Evolutionary conservation across 2,329 filamentous ascomycete species (phyloP), one percentile per base, ranked within the genome.

Genomic region (Microcera coccophila): DNA sequence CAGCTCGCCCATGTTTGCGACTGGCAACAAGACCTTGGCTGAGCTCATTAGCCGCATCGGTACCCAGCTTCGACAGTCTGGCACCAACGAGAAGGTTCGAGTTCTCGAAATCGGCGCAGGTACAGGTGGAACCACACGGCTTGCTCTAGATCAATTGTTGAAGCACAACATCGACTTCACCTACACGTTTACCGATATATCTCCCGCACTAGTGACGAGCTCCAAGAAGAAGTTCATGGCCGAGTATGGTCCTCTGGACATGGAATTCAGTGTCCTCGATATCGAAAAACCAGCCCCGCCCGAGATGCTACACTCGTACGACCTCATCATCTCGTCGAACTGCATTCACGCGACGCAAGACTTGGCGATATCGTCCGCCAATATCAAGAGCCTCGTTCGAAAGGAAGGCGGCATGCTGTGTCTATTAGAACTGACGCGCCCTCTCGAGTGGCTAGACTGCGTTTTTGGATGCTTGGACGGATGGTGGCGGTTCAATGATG

Each of bases 131-230:
- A 73, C 71, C 1, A 68, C 71, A 0, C 49, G 45, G 10, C 41
- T 53, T 1, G 18, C 72, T 2, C 41, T 67, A 0, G 44, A 57
- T 0, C 31, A 42, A 1, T 53, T 74, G 3, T 44, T 39, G 1
- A 17, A 17, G 0, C 36, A 42, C 0, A 52, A 49, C 8, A 41
- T 66, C 3, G 44, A 47, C 0, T 48, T 71, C n/a, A 42, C 58
- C 5, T 73, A 73, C 42, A 69, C 65, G 1, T 67, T 72, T 43
- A 72, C 70, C 1, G 71, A 74, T 32, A 37, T 75, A 3, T 68
- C 70, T 0, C 33, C 54, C 0, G 57, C 59, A 0, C 52, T 70
- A 1, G 59, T 70, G 2, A 42, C 54, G 1, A 44, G 49, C 2
- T 60, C 63, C 1, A 54, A 44, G 19, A 49, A 47, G 5, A 57